phyloP scores from a whole-genome alignment of 306 rosid species.

The Albizia julibrissin region DNA sequence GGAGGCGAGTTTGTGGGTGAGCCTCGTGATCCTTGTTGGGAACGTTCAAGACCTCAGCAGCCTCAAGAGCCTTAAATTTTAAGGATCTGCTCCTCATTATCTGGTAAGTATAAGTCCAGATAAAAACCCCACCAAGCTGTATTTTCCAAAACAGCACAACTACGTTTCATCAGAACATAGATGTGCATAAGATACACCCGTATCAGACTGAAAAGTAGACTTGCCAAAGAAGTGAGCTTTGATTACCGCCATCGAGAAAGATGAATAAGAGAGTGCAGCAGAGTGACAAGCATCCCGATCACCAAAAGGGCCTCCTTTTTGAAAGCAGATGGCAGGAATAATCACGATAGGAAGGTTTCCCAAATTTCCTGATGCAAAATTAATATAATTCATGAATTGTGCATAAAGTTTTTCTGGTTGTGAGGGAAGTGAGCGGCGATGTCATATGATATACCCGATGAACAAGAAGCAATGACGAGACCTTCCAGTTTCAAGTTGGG shows the following conservation, averaged over 20 bases:
- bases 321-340: conserved; percentile 76
- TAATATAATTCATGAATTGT: neutral
- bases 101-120: conserved; percentile 82
- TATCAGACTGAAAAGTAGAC: neutral
- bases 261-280: conserved; percentile 73
- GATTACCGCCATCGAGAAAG: conserved; percentile 94
- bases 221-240: neutral
- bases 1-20: conserved; percentile 54
- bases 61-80: conserved; percentile 55
- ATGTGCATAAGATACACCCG: neutral
- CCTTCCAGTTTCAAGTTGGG: conserved; percentile 84
- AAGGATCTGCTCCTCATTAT: conserved; percentile 46
- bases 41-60: conserved; percentile 35
- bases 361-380: conserved; percentile 71
- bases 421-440: neutral
- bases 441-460: conserved; percentile 46
- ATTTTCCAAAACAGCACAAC: conserved; percentile 15
- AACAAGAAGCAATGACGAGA: conserved; percentile 70
- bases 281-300: conserved; percentile 41
- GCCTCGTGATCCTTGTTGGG: conserved; percentile 50
- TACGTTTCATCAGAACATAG: neutral
- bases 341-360: conserved; percentile 81
- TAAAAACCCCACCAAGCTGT: conserved; percentile 81
- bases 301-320: conserved; percentile 79
- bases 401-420: neutral